A percentile compares a stretch with the other conserved stretches of the same genome.
phyloP scores from a whole-genome alignment of 129 eudicot species.

The Lactuca saligna region DNA sequence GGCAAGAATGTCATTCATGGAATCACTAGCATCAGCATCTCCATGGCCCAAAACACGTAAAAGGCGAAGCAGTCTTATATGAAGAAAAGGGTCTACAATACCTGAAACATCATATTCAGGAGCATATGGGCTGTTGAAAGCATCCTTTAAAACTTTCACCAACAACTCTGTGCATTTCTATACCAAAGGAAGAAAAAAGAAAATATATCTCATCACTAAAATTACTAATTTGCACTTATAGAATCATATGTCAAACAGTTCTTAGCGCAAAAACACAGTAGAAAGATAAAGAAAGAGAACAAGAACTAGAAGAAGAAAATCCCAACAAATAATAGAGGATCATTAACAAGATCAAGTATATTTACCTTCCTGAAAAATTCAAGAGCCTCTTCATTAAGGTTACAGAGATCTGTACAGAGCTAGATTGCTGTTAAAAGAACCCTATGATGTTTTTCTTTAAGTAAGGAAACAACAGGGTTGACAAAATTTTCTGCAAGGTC shows the following conservation, averaged over 20 bases:
- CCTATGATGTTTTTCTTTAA: constrained; percentile 97
- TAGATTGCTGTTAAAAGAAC: constrained; percentile 82
- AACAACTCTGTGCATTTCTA: constrained; percentile 83
- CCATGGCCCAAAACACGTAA: constrained; percentile 84
- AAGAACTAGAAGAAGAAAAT: neutral
- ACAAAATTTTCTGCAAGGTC: constrained; percentile 91
- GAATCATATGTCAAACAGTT: constrained; percentile 7
- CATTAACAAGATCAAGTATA: neutral
- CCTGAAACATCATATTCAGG: constrained; percentile 94
- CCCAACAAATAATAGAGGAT: neutral
- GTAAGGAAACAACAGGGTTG: constrained; percentile 76
- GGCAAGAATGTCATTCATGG: constrained; percentile 97
- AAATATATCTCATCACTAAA: constrained; percentile 3
- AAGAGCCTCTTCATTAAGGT: constrained; percentile 78
- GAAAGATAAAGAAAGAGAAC: neutral
- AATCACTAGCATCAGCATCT: constrained; percentile 94
- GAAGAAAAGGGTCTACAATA: constrained; percentile 92
- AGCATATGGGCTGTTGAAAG: constrained; percentile 88
- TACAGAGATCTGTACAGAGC: constrained; percentile 86
- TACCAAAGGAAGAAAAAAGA: constrained; percentile 27
- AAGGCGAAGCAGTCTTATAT: constrained; percentile 78
- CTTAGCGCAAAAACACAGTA: neutral
- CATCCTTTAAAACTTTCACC: constrained; percentile 85
- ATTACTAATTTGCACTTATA: neutral
- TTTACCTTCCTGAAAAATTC: constrained; percentile 88